phyloP scores from a whole-genome alignment of 768 basidiomycete species.

The Amanita pallidorosea region DNA sequence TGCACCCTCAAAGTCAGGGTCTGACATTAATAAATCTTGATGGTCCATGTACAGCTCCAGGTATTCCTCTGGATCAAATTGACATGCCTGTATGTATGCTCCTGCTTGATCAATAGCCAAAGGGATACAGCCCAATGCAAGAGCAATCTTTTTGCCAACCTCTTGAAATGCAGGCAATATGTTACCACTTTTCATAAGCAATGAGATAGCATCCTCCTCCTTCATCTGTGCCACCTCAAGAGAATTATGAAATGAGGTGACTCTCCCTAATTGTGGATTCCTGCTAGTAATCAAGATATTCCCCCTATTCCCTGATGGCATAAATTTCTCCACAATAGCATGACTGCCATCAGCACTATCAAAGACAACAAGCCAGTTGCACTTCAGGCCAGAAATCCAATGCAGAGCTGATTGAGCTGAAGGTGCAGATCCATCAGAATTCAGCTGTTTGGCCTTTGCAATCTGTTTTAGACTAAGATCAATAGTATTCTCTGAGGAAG shows the following conservation, averaged over 20 bases:
- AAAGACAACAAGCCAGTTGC: slow-evolving; percentile 12
- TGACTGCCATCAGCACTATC: slow-evolving; percentile 12
- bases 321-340: slow-evolving; percentile 3
- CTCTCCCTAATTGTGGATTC: slow-evolving; percentile 5
- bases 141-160: slow-evolving; percentile 6
- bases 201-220: slow-evolving; percentile 9
- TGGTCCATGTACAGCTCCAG: slow-evolving; percentile 5
- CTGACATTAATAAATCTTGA: slow-evolving; percentile 5
- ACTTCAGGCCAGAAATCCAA: slow-evolving; percentile 4
- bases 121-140: neutral
- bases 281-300: slow-evolving; percentile 13
- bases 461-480: slow-evolving; percentile 1
- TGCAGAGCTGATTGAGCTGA: slow-evolving; percentile 1
- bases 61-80: slow-evolving; percentile 8
- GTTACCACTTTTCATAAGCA: slow-evolving; percentile 9
- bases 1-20: slow-evolving; percentile 7
- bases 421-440: neutral
- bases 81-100: slow-evolving; percentile 9
- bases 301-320: slow-evolving; percentile 9
- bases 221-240: slow-evolving; percentile 9
- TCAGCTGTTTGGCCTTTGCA: slow-evolving; percentile 3
- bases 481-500: slow-evolving; percentile 10
- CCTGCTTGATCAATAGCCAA: slow-evolving; percentile 12
- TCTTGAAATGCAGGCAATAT: neutral
- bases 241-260: neutral